phyloP scores from a whole-genome alignment of 2,329 filamentous ascomycete species.

The Colletotrichum cuscutae region DNA sequence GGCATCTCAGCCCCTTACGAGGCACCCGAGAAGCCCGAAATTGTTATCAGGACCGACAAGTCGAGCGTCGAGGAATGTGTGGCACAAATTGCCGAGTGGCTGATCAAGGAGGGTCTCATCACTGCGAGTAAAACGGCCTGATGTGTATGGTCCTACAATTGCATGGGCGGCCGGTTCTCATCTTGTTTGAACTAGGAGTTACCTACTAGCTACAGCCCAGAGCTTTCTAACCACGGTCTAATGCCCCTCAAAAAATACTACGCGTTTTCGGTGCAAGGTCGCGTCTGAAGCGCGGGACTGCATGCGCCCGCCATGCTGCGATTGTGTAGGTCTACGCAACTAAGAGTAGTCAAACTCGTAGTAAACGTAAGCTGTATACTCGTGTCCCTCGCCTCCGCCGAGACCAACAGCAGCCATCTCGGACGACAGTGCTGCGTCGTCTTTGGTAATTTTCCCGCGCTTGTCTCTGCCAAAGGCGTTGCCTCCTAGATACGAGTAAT shows the following conservation, averaged over 20 bases:
- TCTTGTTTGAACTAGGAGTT: conserved; percentile 7
- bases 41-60: conserved; percentile 85
- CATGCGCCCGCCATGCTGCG: background rate
- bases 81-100: conserved; percentile 82
- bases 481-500: conserved; percentile 91
- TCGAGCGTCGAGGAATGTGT: conserved; percentile 90
- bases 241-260: background rate
- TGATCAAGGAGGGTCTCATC: conserved; percentile 75
- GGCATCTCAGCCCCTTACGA: conserved; percentile 97
- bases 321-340: background rate
- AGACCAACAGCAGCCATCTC: conserved; percentile 85
- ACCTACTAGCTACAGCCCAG: background rate
- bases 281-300: background rate
- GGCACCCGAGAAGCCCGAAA: conserved; percentile 85
- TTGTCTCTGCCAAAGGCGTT: conserved; percentile 96
- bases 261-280: conserved; percentile 4
- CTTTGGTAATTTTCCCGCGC: conserved; percentile 90
- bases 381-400: conserved; percentile 74
- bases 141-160: background rate
- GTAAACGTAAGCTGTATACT: conserved; percentile 97
- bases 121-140: conserved; percentile 44
- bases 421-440: conserved; percentile 80
- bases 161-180: background rate
- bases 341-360: conserved; percentile 88
- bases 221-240: background rate